phyloP scores from a whole-genome alignment of 2,329 filamentous ascomycete genomes.

The Cladosporium sp. region DNA sequence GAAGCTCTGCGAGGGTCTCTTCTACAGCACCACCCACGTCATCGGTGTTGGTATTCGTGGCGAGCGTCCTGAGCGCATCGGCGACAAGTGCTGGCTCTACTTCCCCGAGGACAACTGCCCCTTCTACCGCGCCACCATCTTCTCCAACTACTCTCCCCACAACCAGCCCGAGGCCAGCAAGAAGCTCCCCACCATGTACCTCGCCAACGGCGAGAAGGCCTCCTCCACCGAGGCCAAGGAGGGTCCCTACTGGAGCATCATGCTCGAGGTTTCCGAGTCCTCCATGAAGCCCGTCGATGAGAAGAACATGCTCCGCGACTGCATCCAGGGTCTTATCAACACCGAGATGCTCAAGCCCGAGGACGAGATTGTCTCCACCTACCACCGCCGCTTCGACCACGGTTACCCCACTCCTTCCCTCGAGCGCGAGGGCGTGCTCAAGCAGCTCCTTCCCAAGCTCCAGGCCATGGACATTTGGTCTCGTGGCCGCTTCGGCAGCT shows the following conservation, averaged over 20 bases:
- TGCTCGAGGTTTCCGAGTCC: constrained; percentile 97
- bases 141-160: constrained; percentile 99
- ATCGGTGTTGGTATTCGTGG: constrained; percentile 94
- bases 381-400: constrained; percentile 97
- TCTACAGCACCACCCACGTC: constrained; percentile 96
- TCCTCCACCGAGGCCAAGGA: constrained; percentile 67
- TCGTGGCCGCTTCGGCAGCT: constrained; percentile 94
- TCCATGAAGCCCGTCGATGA: constrained; percentile 90
- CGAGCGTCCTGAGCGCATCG: constrained; percentile 86
- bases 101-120: constrained; percentile 98
- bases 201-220: constrained; percentile 81
- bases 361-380: constrained; percentile 96
- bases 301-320: constrained; percentile 79
- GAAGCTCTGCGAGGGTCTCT: constrained; percentile 80
- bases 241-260: constrained; percentile 99
- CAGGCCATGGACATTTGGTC: constrained; percentile 90
- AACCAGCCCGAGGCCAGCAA: constrained; percentile 83
- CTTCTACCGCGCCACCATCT: constrained; percentile 99
- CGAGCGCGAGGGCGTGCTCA: constrained; percentile 92
- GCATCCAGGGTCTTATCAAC: constrained; percentile 94
- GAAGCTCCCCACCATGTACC: constrained; percentile 81
- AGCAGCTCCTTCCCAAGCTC: constrained; percentile 86
- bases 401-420: constrained; percentile 94
- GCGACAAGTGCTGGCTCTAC: constrained; percentile 99
- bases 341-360: constrained; percentile 88